Evolutionary conservation across 805 yeast genomes (phyloP), one percentile per base, ranked within the genome.

Genomic region (Myxozyma geophila): DNA sequence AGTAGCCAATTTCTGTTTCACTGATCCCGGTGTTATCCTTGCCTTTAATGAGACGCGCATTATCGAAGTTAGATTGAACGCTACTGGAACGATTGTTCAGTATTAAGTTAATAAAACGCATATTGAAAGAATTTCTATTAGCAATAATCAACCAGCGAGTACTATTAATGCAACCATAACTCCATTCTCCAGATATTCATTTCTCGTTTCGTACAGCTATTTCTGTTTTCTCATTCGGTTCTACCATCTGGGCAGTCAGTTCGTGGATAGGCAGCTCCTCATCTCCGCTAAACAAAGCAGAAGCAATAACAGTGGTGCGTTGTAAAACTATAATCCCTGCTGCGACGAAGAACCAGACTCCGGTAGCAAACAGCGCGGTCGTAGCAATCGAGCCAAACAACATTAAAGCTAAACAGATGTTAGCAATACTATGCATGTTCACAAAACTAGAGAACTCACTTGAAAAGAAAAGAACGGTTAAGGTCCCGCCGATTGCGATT

Each of bases 1-100:
- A 2, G 66, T 69, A 23, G 73, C 75, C 19, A 73, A 73, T 55
- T 72, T 73, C 52, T 62, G 68, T 46, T 73, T 73, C 52, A 61
- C 71, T 1, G 72, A 73, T 37, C 68, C 68, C 2, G 73, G 73
- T 19, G 61, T 68, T 0, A 49, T 71, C 10, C 52, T 71, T 28
- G 51, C 70, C 46, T 67, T 72, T 43, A 70, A 70, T 46, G 74
- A 72, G 62, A 63, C 56, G 43, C 50, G 69, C 17, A 62, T 70
- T 17, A 53, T 57, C 33, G 72, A 71, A 23, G 67, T 58, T 8
- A 43, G 62, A 7, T 44, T 68, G 58, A 39, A 51, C 33, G 71
- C 71, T 4, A 41, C 46, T 12, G 71, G 71, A 4, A 69, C 67
- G 7, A 52, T 52, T 19, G 51, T 61, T 17, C 17, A 54, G 58